These are phyloP conservation scores for Ganoderma resinaceum DNA, from an alignment of 1,284 basidiomycete species.

Conservation along the genomic window DNA sequence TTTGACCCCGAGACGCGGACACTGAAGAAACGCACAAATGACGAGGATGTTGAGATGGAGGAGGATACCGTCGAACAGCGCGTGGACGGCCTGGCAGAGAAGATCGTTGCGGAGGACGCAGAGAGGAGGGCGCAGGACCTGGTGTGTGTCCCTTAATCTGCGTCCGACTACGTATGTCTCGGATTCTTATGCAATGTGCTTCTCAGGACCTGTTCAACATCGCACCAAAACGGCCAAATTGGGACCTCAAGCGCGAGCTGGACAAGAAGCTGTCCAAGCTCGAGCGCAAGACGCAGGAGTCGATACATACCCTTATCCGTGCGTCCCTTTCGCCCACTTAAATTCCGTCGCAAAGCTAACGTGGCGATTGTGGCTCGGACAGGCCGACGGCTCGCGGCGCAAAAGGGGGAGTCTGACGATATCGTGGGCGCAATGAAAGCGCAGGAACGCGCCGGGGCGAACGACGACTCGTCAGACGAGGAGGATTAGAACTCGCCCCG, in stretches of 20 bases:
- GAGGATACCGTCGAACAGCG: slow-evolving; percentile 90
- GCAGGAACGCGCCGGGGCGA: slow-evolving; percentile 51
- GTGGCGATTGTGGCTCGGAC: slow-evolving; percentile 24
- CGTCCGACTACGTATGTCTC: not conserved
- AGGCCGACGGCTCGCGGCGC: slow-evolving; percentile 80
- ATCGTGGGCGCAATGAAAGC: slow-evolving; percentile 81
- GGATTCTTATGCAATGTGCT: slow-evolving; percentile 1
- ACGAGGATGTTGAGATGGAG: slow-evolving; percentile 64
- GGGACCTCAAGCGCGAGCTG: slow-evolving; percentile 96
- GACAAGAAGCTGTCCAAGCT: slow-evolving; percentile 89
- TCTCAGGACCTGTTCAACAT: slow-evolving; percentile 93
- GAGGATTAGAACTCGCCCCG: slow-evolving; percentile 42
- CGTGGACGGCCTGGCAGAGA: slow-evolving; percentile 84
- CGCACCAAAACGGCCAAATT: slow-evolving; percentile 94
- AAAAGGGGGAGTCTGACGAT: slow-evolving; percentile 80
- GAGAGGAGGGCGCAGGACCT: slow-evolving; percentile 86
- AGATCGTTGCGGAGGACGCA: slow-evolving; percentile 88
- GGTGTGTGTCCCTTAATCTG: slow-evolving; percentile 52
- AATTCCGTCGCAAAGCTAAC: slow-evolving; percentile 27
- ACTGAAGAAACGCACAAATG: slow-evolving; percentile 65
- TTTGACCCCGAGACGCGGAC: slow-evolving; percentile 88
- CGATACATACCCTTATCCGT: slow-evolving; percentile 94
- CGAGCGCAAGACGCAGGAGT: slow-evolving; percentile 91
- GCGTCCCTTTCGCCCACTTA: slow-evolving; percentile 39
- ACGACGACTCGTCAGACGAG: slow-evolving; percentile 45